Conservation (phyloP, 2,329 filamentous ascomycete genomes). For the Helotiales sp. region DNA sequence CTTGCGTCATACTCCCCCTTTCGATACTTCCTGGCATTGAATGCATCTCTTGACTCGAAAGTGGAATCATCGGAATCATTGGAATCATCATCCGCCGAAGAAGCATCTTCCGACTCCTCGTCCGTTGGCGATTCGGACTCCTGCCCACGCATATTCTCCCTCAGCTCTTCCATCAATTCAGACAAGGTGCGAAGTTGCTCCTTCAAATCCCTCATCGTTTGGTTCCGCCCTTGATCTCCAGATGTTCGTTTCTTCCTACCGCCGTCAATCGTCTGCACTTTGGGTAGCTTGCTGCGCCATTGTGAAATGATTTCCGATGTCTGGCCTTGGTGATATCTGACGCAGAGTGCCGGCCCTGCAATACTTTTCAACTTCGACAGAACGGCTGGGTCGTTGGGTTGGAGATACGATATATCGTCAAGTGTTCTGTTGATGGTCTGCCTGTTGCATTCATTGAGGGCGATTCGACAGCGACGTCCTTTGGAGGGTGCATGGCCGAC, state of each 20-base stretch:
- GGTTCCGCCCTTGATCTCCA: not conserved
- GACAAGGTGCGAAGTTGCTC: constrained; percentile 12
- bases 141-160: not conserved
- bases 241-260: not conserved
- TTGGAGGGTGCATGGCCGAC: constrained; percentile 28
- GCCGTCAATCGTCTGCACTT: not conserved
- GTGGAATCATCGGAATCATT: not conserved
- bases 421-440: constrained; percentile 17
- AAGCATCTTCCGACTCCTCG: not conserved
- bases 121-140: not conserved
- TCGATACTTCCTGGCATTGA: not conserved
- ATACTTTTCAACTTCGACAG: constrained; percentile 14
- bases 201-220: not conserved
- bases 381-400: constrained; percentile 20
- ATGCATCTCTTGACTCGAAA: not conserved
- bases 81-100: not conserved
- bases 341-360: constrained; percentile 26
- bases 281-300: constrained; percentile 24
- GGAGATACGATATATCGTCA: constrained; percentile 28
- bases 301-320: constrained; percentile 17
- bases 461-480: constrained; percentile 27
- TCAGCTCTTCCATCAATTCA: not conserved
- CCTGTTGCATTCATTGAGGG: constrained; percentile 22
- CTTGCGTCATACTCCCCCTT: not conserved
- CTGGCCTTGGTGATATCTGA: constrained; percentile 27